These are phyloP conservation scores for Tricholoma matsutake DNA, from an alignment of 768 basidiomycete genomes.

Conservation along the genomic window DNA sequence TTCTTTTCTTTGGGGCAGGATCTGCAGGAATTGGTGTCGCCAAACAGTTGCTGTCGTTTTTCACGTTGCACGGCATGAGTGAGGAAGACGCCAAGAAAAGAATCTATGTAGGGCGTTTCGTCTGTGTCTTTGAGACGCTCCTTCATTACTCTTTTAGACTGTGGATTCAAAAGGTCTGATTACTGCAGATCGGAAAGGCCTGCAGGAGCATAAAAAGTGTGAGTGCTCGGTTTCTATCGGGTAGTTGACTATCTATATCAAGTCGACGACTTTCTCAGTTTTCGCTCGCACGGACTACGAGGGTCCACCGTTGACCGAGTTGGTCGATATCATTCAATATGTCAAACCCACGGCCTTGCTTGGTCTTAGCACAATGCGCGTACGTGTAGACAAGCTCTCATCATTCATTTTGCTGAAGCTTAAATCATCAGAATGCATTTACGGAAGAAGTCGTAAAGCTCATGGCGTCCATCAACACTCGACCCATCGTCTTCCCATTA, in stretches of 20 bases:
- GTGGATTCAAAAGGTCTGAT: conserved; percentile 79
- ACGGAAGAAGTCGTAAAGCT: conserved; percentile 55
- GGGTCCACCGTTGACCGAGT: conserved; percentile 57
- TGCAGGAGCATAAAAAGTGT: conserved; percentile 77
- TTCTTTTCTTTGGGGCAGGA: conserved; percentile 91
- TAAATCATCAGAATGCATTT: conserved; percentile 50
- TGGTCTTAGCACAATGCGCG: conserved; percentile 62
- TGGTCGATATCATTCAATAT: conserved; percentile 64
- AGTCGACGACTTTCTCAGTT: conserved; percentile 47
- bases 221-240: conserved; percentile 8
- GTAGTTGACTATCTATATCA: conserved; percentile 14
- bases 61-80: conserved; percentile 62
- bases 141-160: conserved; percentile 37
- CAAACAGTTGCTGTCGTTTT: conserved; percentile 79
- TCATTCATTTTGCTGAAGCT: conserved; percentile 20
- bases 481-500: conserved; percentile 81
- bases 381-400: conserved; percentile 15
- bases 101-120: conserved; percentile 53
- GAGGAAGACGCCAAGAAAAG: conserved; percentile 63
- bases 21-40: conserved; percentile 89
- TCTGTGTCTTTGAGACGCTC: background rate
- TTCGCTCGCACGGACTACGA: conserved; percentile 70
- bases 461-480: conserved; percentile 62
- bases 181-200: conserved; percentile 60
- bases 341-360: conserved; percentile 78